Percentiles rank a stretch among this genome's conserved stretches.
These are phyloP conservation scores for Cornus controversa DNA, from an alignment of 148 eudicot species.

Conservation along the genomic window DNA sequence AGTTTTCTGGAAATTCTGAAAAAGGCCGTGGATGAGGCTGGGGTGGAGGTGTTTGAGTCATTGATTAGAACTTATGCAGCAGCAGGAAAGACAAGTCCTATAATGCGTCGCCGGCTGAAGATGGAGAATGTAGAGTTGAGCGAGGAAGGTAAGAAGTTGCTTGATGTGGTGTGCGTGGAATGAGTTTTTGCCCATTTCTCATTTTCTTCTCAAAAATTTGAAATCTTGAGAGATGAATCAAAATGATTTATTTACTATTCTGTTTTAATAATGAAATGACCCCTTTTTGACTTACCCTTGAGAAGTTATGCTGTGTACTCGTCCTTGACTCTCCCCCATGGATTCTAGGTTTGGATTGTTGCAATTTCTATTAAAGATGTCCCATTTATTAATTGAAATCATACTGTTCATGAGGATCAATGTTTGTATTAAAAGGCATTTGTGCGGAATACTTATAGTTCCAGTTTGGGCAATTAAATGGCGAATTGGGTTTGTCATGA, in stretches of 20 bases:
- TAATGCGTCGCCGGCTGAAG: constrained; percentile 63
- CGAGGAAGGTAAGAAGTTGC: constrained; percentile 63
- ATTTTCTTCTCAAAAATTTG: neutral
- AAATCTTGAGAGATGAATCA: neutral
- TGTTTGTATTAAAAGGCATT: neutral
- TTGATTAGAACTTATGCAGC: constrained; percentile 72
- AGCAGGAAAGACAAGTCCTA: constrained; percentile 65
- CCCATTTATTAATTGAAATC: neutral
- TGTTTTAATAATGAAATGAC: constrained; percentile 2
- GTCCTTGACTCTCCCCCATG: neutral
- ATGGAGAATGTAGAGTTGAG: constrained; percentile 90
- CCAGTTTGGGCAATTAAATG: neutral
- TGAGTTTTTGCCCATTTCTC: constrained; percentile 22
- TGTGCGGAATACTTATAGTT: neutral
- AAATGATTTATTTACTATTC: neutral
- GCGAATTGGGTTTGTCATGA: neutral
- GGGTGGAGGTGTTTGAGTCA: constrained; percentile 47
- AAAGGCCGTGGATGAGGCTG: constrained; percentile 51
- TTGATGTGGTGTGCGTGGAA: constrained; percentile 47
- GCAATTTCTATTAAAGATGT: neutral
- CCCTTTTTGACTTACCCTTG: neutral
- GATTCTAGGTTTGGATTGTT: neutral
- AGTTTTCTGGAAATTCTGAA: constrained; percentile 55
- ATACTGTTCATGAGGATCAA: neutral
- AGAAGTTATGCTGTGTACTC: neutral